Base-by-base conservation (phyloP, 139 green algal genomes). In the Chlamydomonas asymmetrica region DNA sequence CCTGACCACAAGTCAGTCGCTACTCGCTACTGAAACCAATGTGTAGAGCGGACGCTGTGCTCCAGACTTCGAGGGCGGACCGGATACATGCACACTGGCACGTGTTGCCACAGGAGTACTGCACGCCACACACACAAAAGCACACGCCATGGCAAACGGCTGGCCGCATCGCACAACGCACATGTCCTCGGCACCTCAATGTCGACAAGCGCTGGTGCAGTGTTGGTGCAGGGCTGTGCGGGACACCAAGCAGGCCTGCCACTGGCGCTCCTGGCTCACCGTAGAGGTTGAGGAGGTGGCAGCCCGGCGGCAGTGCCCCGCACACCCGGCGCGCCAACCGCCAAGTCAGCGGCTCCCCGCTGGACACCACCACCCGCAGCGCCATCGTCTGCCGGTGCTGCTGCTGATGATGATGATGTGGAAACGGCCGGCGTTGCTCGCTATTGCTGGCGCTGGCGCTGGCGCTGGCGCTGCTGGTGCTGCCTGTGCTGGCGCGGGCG, bases 321-420 rank as follows among this genome's bases (percentile, higher is more conserved):
- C 4, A 4, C 71, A 77, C 41, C 20, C 38, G 10, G 6, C 4
- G 23, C 25, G 71, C 71, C 32, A 50, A 5, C 5, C 22, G 22
- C 59, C 1, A 18, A 0, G 59, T 43, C 31, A 77, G 59, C 27
- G 71, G 71, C 71, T 77, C 71, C 34, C 71, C 71, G 57, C 71
- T 77, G 59, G 37, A 60, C 23, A 77, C 71, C 31, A 77, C 23
- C 32, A 77, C 27, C 9, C 41, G 71, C 32, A 77, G 71, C 64
- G 18, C 5, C 0, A 18, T 39, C 38, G 1, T 38, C 52, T 1
- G 29, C 56, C 3, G 56, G 7, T 25, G 54, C n/a, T 39, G 40
- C 54, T 29, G 37, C 25, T n/a, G n/a, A n/a, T n/a, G n/a, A n/a
- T n/a, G n/a, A n/a, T n/a, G n/a, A n/a, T n/a, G n/a, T n/a, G n/a